Evolutionary conservation across 805 yeast genomes (phyloP).

Genomic region (Nakazawaea molendinolei): DNA sequence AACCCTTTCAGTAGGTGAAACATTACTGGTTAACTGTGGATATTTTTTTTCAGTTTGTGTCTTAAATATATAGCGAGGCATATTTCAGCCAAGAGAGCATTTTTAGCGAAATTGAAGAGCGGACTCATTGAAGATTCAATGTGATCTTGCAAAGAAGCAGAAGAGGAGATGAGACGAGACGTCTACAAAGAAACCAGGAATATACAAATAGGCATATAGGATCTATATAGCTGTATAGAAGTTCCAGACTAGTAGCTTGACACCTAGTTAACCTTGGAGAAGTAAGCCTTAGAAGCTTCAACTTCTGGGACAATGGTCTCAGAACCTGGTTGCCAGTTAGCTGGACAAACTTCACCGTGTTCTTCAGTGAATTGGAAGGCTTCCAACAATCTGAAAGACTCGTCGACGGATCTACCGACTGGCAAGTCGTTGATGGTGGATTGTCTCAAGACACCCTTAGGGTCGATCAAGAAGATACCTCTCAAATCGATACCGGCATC

Average conservation of each 20-base stretch:
- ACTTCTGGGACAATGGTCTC: slow-evolving; percentile 88
- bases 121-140: too few relatives aligned
- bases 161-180: too few relatives aligned
- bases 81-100: too few relatives aligned
- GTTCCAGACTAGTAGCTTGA: not conserved
- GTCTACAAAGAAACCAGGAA: too few relatives aligned
- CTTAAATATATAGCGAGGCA: too few relatives aligned
- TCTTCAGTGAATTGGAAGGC: slow-evolving; percentile 99
- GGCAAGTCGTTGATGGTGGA: slow-evolving; percentile 97
- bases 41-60: too few relatives aligned
- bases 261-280: slow-evolving; percentile 49
- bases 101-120: too few relatives aligned
- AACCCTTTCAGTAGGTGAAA: slow-evolving; percentile 62
- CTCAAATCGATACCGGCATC: slow-evolving; percentile 96
- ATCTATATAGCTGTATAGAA: too few relatives aligned
- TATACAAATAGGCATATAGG: too few relatives aligned
- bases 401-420: slow-evolving; percentile 98
- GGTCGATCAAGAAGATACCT: slow-evolving; percentile 98
- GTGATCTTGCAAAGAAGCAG: too few relatives aligned
- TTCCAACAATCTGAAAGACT: slow-evolving; percentile 93
- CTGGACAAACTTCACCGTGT: slow-evolving; percentile 99
- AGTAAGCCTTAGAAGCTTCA: slow-evolving; percentile 73
- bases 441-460: slow-evolving; percentile 92
- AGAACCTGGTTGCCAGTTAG: slow-evolving; percentile 96
- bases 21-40: too few relatives aligned